Evolutionary conservation across 176 grass and related monocot genomes (phyloP).

Genomic region (Aegilops umbellulata): DNA sequence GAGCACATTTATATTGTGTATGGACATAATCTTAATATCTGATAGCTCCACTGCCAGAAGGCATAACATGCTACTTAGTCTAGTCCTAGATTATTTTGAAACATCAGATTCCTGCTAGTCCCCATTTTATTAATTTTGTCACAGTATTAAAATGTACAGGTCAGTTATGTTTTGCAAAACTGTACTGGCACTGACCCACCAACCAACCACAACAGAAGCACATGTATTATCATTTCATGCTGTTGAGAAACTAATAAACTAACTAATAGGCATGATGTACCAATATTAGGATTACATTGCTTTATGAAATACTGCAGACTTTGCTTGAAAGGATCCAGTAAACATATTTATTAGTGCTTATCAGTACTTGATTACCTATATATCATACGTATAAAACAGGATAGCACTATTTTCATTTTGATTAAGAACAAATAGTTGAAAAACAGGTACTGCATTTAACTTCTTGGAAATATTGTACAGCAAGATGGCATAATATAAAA

Average conservation of each 20-base stretch:
- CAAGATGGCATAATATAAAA: slow-evolving; percentile 21
- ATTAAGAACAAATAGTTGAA: slow-evolving; percentile 6
- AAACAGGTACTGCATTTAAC: slow-evolving; percentile 19
- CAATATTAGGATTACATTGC: background rate
- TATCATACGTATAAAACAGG: too few species aligned
- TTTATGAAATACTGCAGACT: background rate
- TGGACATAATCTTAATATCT: background rate
- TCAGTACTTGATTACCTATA: too few species aligned
- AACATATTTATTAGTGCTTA: slow-evolving; percentile 3
- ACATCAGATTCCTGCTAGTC: background rate
- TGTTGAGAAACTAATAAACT: background rate
- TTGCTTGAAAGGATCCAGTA: slow-evolving; percentile 12
- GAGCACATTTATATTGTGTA: slow-evolving; percentile 2
- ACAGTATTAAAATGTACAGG: background rate
- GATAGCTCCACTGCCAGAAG: background rate
- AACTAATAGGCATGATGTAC: background rate
- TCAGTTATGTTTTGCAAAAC: background rate
- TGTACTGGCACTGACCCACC: background rate
- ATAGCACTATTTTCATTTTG: background rate
- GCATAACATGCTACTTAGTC: slow-evolving; percentile 3
- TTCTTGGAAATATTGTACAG: background rate
- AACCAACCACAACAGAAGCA: background rate
- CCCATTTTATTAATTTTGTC: background rate
- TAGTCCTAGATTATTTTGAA: background rate
- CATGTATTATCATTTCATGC: background rate